A percentile compares a stretch with the other conserved stretches of the same genome.
phyloP scores from a whole-genome alignment of 2,329 filamentous ascomycete genomes.

The Proliferodiscus dingleyae region DNA sequence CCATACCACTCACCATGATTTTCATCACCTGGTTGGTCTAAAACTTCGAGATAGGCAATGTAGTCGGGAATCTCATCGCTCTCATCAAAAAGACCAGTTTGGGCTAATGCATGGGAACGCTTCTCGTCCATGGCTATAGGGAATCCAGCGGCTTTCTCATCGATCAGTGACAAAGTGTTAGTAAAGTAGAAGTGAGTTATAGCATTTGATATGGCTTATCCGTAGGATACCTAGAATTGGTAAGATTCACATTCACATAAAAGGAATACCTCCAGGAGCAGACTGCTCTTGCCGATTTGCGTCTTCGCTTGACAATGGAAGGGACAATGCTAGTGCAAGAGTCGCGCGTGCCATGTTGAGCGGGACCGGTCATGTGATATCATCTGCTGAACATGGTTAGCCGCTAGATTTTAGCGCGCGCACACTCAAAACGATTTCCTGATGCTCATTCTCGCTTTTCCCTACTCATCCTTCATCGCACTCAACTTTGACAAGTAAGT shows the following conservation, averaged over 20 bases:
- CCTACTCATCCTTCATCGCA: constrained; percentile 3
- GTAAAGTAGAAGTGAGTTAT: neutral
- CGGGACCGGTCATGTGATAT: too few species aligned
- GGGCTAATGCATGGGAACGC: neutral
- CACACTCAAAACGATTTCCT: neutral
- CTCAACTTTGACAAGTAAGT: constrained; percentile 12
- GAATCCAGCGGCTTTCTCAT: neutral
- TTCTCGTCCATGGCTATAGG: neutral
- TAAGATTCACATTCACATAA: neutral
- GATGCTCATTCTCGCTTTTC: neutral
- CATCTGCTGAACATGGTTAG: too few species aligned
- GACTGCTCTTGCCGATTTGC: too few species aligned
- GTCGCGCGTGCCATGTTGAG: too few species aligned
- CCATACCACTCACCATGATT: constrained; percentile 4
- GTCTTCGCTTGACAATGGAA: too few species aligned
- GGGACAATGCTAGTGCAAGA: too few species aligned
- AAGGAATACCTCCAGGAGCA: too few species aligned
- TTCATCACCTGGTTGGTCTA: neutral
- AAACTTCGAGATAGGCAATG: neutral
- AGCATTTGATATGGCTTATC: neutral
- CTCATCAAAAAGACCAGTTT: neutral
- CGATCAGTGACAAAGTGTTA: neutral
- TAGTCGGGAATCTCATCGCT: neutral
- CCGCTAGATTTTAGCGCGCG: too few species aligned
- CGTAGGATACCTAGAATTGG: neutral